These are phyloP conservation scores for Trichoderma parareesei DNA, from an alignment of 495 filamentous ascomycete genomes.

Conservation along the genomic window DNA sequence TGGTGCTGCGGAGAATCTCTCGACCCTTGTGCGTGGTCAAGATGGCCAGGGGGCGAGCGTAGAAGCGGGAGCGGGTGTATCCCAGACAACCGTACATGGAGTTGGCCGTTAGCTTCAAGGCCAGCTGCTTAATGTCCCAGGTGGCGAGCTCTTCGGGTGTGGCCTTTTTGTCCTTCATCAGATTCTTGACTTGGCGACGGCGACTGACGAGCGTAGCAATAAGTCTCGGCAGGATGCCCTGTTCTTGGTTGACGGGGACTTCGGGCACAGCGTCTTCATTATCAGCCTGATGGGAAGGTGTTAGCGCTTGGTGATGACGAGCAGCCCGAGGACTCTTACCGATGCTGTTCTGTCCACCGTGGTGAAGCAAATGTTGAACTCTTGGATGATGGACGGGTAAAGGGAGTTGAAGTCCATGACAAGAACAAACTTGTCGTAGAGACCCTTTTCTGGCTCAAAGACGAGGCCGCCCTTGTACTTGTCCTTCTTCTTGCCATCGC, in stretches of 20 bases:
- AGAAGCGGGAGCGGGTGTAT: conserved; percentile 92
- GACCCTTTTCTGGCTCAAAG: conserved; percentile 93
- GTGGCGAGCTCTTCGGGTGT: conserved; percentile 78
- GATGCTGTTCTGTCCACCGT: conserved; percentile 73
- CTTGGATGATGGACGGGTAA: conserved; percentile 97
- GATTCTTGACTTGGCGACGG: conserved; percentile 79
- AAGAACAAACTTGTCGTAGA: conserved; percentile 93
- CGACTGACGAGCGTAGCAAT: conserved; percentile 85
- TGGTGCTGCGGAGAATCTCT: conserved; percentile 92
- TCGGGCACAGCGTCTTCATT: conserved; percentile 75
- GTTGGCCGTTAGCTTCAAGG: conserved; percentile 94
- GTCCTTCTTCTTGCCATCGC: conserved; percentile 85
- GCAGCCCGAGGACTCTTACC: conserved; percentile 25
- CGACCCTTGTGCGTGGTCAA: conserved; percentile 96
- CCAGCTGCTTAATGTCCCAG: conserved; percentile 98
- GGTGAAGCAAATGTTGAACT: conserved; percentile 99
- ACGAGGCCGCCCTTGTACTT: conserved; percentile 98
- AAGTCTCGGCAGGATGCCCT: conserved; percentile 79
- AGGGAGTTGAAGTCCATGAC: conserved; percentile 99
- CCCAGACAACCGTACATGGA: conserved; percentile 99
- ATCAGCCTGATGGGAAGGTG: conserved; percentile 45
- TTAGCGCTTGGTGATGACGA: not conserved
- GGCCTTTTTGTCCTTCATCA: conserved; percentile 91
- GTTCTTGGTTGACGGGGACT: conserved; percentile 54
- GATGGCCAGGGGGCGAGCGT: conserved; percentile 87